Evolutionary conservation across 2,329 filamentous ascomycete species (phyloP).

Genomic region (Calonectria leucothoes): DNA sequence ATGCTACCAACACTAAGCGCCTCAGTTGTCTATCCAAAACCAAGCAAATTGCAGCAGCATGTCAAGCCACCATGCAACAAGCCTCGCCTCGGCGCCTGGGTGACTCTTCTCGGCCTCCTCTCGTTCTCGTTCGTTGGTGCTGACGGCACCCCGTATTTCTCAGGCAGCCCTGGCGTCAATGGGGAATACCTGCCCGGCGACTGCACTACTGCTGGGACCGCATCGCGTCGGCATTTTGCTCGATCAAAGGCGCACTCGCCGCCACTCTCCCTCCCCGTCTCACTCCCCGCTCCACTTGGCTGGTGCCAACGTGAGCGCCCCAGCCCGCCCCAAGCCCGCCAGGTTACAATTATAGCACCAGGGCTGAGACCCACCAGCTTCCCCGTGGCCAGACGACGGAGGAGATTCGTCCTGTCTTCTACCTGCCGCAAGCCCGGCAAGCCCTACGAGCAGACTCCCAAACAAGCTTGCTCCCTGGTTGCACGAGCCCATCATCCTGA

Average conservation of each 20-base stretch:
- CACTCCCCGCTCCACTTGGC: background rate
- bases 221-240: background rate
- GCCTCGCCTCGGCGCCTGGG: background rate
- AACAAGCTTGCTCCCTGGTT: conserved; percentile 9
- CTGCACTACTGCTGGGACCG: background rate
- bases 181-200: background rate
- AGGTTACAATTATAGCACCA: conserved; percentile 39
- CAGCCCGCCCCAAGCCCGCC: conserved; percentile 17
- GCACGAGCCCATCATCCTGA: conserved; percentile 7
- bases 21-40: conserved; percentile 1
- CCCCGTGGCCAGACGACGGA: background rate
- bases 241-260: background rate
- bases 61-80: conserved; percentile 9
- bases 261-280: background rate
- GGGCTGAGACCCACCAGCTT: conserved; percentile 24
- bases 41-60: background rate
- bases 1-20: background rate
- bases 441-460: conserved; percentile 7
- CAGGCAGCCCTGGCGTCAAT: background rate
- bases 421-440: conserved; percentile 26
- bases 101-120: background rate
- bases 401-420: conserved; percentile 23
- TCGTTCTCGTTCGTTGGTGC: conserved; percentile 13
- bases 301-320: conserved; percentile 5
- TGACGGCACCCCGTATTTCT: conserved; percentile 8